Evolutionary conservation across 306 rosid species (phyloP).

Genomic region (Betula pendula): DNA sequence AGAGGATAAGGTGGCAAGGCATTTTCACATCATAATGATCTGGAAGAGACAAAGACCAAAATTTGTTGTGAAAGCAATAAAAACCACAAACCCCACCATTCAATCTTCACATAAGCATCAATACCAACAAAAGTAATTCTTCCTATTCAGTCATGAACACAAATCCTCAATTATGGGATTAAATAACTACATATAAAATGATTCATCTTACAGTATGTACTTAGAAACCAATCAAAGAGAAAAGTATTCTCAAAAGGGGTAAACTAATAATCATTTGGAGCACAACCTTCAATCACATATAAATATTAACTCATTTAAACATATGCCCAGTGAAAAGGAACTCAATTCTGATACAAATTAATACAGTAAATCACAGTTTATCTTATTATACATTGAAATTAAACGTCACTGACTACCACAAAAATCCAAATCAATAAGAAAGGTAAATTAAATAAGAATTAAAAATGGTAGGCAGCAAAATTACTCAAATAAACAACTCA

Average conservation of each 20-base stretch:
- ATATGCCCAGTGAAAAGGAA: background rate
- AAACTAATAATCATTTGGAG: background rate
- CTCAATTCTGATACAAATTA: background rate
- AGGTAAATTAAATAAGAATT: background rate
- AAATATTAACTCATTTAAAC: background rate
- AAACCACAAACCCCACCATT: background rate
- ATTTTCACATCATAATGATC: slow-evolving; percentile 99
- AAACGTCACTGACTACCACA: too few relatives aligned
- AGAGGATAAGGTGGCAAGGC: slow-evolving; percentile 99
- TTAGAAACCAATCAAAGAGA: background rate
- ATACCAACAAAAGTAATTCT: background rate
- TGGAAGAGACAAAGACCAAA: slow-evolving; percentile 31
- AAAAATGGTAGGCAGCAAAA: background rate
- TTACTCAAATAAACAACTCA: slow-evolving; percentile 41
- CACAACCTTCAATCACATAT: background rate
- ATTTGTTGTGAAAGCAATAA: background rate
- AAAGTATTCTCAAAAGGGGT: background rate
- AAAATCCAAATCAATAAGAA: background rate
- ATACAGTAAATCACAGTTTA: background rate
- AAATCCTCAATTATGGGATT: background rate
- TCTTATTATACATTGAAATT: background rate
- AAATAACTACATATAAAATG: background rate
- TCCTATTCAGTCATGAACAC: background rate
- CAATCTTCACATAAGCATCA: background rate
- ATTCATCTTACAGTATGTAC: background rate